phyloP scores from a whole-genome alignment of 2,329 filamentous ascomycete species.

The Elsinoe perseae region DNA sequence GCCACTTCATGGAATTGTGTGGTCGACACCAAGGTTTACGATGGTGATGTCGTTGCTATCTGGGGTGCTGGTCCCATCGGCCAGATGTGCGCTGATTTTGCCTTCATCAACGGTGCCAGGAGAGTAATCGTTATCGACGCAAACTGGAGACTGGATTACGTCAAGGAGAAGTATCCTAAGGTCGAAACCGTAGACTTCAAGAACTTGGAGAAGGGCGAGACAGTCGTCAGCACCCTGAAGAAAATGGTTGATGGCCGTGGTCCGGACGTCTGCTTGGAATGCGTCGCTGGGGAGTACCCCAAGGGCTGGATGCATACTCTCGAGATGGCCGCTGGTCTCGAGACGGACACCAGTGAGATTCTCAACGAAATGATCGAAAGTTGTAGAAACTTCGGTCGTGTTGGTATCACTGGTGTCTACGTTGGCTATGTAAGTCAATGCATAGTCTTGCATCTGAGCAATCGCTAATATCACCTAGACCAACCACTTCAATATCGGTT shows the following conservation, averaged over 20 bases:
- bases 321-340: conserved; percentile 55
- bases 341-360: conserved; percentile 79
- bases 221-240: conserved; percentile 64
- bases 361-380: conserved; percentile 71
- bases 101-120: conserved; percentile 62
- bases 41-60: conserved; percentile 68
- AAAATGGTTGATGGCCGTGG: conserved; percentile 62
- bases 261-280: conserved; percentile 67
- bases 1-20: conserved; percentile 74
- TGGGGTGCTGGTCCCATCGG: conserved; percentile 86
- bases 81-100: conserved; percentile 63
- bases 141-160: conserved; percentile 60
- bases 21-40: conserved; percentile 73
- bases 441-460: conserved; percentile 18
- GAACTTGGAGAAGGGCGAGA: conserved; percentile 49
- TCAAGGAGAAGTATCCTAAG: conserved; percentile 57
- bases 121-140: conserved; percentile 74
- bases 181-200: conserved; percentile 63
- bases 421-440: conserved; percentile 46
- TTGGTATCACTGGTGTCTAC: conserved; percentile 68
- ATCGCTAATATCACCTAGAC: conserved; percentile 39
- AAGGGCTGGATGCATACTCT: conserved; percentile 56
- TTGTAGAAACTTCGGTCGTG: conserved; percentile 64
- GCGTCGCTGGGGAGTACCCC: conserved; percentile 55
- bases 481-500: conserved; percentile 72